Evolutionary conservation across 768 basidiomycete species (phyloP), one percentile per base, ranked within the genome.

Genomic region (Russula olivacea): DNA sequence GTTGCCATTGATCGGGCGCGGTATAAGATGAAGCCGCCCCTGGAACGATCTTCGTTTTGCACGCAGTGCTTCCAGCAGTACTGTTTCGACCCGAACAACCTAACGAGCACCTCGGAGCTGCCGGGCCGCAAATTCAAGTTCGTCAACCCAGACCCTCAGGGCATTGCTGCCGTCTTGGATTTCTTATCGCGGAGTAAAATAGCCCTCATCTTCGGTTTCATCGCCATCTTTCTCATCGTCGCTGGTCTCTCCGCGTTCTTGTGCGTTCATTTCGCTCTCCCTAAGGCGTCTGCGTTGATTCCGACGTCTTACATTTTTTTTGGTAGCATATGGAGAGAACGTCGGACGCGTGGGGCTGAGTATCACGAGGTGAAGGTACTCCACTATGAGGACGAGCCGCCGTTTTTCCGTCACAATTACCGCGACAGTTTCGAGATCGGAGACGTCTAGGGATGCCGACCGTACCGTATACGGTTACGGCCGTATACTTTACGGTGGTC

Each of bases 101-200:
- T 63, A 34, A 61, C 71, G 5, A 64, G 65, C 49, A 34, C 30
- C 2, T 28, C 51, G n/a, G 70, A 67, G 55, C 56, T 81, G 0
- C 73, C 76, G 0, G 65, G 67, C 2, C 70, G 86, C 59, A 74
- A 80, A 55, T 72, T 76, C 1, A 54, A 45, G 0, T 86, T 85
- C 68, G 74, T 75, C 25, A 74, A 86, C 72, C 86, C 87, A 6
- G 82, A 85, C 69, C 81, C 79, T 12, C 69, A 78, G 52, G 83
- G 81, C 7, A n/a, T 81, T 30, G 51, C 48, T 52, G 78, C 79
- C 64, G 63, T 84, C 30, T 68, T 64, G 50, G 63, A 64, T 0
- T 85, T 86, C 66, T 71, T 87, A 66, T 60, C 65, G 1, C 68
- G 66, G 23, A 72, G 83, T 64, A 81, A 81, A 73, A 76, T 75